These are phyloP conservation scores for Trebouxia gelatinosa DNA, from an alignment of 163 green algal genomes.

Conservation along the genomic window DNA sequence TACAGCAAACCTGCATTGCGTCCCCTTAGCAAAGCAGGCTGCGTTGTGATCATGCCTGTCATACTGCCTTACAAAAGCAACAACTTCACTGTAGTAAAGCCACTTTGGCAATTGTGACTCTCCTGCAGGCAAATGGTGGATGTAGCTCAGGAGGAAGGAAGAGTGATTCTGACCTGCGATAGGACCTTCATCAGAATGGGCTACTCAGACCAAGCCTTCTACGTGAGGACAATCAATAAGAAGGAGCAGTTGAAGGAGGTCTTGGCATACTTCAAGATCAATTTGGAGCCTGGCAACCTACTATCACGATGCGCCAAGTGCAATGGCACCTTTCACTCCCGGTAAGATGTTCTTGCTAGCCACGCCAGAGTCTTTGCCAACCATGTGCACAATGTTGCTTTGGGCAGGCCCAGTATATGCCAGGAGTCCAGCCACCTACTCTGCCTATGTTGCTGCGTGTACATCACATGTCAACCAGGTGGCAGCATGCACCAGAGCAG, in stretches of 20 bases:
- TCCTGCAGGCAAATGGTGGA: conserved; percentile 48
- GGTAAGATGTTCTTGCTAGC: background rate
- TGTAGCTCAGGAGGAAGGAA: conserved; percentile 43
- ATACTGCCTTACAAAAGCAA: too few relatives aligned
- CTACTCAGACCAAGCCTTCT: conserved; percentile 45
- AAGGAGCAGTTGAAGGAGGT: conserved; percentile 49
- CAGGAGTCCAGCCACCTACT: too few relatives aligned
- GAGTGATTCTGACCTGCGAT: conserved; percentile 60
- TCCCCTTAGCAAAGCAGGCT: too few relatives aligned
- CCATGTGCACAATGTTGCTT: background rate
- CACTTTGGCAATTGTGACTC: too few relatives aligned
- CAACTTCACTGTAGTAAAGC: too few relatives aligned
- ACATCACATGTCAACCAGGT: background rate
- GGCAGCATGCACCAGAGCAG: too few relatives aligned
- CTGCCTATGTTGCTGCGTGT: too few relatives aligned
- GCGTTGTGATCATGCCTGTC: too few relatives aligned
- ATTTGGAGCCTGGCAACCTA: conserved; percentile 13
- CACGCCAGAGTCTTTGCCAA: background rate
- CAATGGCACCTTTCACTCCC: conserved; percentile 53
- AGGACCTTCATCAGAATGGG: conserved; percentile 31
- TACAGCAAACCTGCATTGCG: too few relatives aligned
- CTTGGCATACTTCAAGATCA: conserved; percentile 42
- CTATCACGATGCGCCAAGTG: conserved; percentile 47
- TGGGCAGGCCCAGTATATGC: too few relatives aligned
- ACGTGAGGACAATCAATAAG: conserved; percentile 45